A percentile compares a stretch with the other conserved stretches of the same genome.
These are phyloP conservation scores for Lathyrus sativus DNA, from an alignment of 306 rosid species.

Conservation along the genomic window DNA sequence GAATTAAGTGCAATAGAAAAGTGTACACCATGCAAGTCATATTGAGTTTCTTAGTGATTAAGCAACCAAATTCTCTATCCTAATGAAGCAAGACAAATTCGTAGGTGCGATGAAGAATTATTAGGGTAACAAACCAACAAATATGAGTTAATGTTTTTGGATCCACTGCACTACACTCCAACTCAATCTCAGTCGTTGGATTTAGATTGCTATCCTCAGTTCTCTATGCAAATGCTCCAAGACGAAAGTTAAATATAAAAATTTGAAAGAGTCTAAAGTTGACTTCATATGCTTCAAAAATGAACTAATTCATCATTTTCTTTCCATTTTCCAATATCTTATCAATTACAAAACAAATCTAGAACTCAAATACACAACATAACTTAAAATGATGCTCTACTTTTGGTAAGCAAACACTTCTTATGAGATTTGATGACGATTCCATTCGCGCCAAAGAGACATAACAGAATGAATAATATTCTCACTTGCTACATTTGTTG, in stretches of 20 bases:
- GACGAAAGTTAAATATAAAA: neutral
- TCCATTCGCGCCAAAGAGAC: constrained; percentile 34
- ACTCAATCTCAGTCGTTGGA: neutral
- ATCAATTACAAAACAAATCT: constrained; percentile 37
- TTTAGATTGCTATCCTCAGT: too few relatives aligned
- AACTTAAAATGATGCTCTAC: constrained; percentile 43
- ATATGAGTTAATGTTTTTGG: neutral
- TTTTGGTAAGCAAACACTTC: constrained; percentile 44
- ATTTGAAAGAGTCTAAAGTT: constrained; percentile 7
- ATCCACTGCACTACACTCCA: neutral
- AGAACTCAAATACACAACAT: constrained; percentile 34
- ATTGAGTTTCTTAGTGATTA: neutral
- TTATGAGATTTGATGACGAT: constrained; percentile 44
- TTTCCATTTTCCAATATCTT: constrained; percentile 33
- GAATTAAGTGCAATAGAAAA: too few relatives aligned
- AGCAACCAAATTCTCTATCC: neutral
- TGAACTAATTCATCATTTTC: constrained; percentile 18
- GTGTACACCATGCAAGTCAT: too few relatives aligned
- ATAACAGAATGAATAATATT: constrained; percentile 41
- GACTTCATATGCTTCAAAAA: constrained; percentile 29
- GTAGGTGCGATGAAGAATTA: too few relatives aligned
- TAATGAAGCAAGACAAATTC: neutral
- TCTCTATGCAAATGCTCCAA: too few relatives aligned
- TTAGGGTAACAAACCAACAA: neutral
- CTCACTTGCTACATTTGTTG: constrained; percentile 40